Percentiles rank a stretch among this genome's conserved stretches.
Conservation (phyloP, 495 filamentous ascomycete genomes). For the Saxispiralis lemnorum region DNA sequence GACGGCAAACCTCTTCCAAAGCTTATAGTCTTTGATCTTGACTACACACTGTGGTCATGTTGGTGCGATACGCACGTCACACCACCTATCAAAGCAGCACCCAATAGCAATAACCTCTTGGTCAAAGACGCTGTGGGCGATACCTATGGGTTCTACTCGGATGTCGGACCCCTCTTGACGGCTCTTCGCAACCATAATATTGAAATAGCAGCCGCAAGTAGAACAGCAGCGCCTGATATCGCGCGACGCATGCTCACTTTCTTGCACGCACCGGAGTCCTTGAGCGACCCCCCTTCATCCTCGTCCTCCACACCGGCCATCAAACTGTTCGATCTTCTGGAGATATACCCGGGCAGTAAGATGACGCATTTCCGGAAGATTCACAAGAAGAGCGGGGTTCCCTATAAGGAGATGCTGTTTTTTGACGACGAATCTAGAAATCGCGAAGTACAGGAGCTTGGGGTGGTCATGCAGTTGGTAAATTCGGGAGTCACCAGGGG, state of each 20-base stretch:
- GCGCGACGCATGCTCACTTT: conserved; percentile 64
- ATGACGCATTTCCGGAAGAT: conserved; percentile 64
- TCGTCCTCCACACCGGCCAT: conserved; percentile 36
- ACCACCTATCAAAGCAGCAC: conserved; percentile 48
- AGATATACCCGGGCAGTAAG: conserved; percentile 84
- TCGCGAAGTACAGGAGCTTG: conserved; percentile 57
- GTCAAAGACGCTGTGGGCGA: conserved; percentile 46
- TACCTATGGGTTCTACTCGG: conserved; percentile 61
- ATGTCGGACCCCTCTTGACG: conserved; percentile 55
- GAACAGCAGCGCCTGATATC: conserved; percentile 64
- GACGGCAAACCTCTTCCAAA: conserved; percentile 72
- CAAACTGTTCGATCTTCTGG: conserved; percentile 66
- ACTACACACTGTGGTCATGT: conserved; percentile 96
- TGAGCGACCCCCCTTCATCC: conserved; percentile 11
- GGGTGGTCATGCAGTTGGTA: conserved; percentile 69
- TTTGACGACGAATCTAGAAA: conserved; percentile 91
- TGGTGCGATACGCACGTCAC: conserved; percentile 90
- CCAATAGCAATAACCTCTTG: conserved; percentile 15
- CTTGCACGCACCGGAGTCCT: conserved; percentile 42
- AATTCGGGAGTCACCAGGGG: conserved; percentile 59
- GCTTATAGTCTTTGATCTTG: conserved; percentile 79
- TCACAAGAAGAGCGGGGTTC: conserved; percentile 47
- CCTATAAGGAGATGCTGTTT: conserved; percentile 78
- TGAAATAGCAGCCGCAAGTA: conserved; percentile 58
- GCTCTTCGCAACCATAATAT: conserved; percentile 39